A percentile compares a stretch with the other conserved stretches of the same genome.
These are phyloP conservation scores for Cutaneotrichosporon dermatis DNA, from an alignment of 1,284 basidiomycete species.

Conservation along the genomic window DNA sequence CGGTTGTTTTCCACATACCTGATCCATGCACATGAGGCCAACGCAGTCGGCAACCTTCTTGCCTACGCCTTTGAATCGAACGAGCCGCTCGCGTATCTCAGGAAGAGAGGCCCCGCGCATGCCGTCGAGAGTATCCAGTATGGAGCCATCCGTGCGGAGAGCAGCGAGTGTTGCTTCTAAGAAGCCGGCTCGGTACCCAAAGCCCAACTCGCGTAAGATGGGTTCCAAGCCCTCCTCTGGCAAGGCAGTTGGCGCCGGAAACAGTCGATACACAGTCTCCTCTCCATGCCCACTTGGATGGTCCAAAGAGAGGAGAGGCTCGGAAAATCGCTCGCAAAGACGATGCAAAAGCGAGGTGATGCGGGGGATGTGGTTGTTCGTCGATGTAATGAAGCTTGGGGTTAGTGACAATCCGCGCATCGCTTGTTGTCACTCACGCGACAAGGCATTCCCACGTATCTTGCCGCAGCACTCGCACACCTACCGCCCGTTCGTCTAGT, in stretches of 20 bases:
- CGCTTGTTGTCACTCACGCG: slow-evolving; percentile 59
- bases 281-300: slow-evolving; percentile 21
- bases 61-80: slow-evolving; percentile 84
- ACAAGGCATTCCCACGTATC: slow-evolving; percentile 94
- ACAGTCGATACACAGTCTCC: slow-evolving; percentile 64
- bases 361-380: slow-evolving; percentile 91
- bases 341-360: slow-evolving; percentile 83
- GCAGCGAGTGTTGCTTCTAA: slow-evolving; percentile 77
- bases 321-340: slow-evolving; percentile 63
- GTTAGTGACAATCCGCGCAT: background rate
- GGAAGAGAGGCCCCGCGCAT: slow-evolving; percentile 25
- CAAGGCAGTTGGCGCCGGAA: slow-evolving; percentile 71
- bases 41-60: slow-evolving; percentile 95
- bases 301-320: slow-evolving; percentile 53
- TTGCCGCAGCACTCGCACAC: slow-evolving; percentile 72
- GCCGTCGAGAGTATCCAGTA: slow-evolving; percentile 22
- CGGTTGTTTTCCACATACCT: slow-evolving; percentile 54
- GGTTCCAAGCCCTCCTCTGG: slow-evolving; percentile 58
- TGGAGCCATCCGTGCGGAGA: slow-evolving; percentile 49
- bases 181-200: slow-evolving; percentile 92
- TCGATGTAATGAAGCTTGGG: slow-evolving; percentile 89
- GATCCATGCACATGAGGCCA: slow-evolving; percentile 89
- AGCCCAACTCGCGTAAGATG: slow-evolving; percentile 74
- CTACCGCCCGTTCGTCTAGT: slow-evolving; percentile 55
- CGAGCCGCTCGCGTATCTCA: slow-evolving; percentile 59